A percentile compares a stretch with the other conserved stretches of the same genome.
phyloP scores from a whole-genome alignment of 1,139 yeast species.

The Hyphopichia khmerensis region DNA sequence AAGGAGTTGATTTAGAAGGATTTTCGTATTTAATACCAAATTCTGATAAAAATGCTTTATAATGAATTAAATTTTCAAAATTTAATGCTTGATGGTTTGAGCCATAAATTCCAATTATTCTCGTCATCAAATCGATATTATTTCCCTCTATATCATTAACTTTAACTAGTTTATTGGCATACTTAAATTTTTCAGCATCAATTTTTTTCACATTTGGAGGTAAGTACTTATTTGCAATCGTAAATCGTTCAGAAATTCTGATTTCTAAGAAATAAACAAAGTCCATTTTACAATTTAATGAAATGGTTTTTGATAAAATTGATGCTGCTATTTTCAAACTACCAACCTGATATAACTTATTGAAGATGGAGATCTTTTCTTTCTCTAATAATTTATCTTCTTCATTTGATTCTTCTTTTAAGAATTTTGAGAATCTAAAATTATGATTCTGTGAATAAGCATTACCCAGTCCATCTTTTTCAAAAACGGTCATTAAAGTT shows the following conservation, averaged over 20 bases:
- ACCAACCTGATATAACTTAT: slow-evolving; percentile 37
- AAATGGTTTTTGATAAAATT: slow-evolving; percentile 39
- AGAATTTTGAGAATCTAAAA: slow-evolving; percentile 38
- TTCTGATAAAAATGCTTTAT: slow-evolving; percentile 50
- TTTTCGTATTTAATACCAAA: slow-evolving; percentile 51
- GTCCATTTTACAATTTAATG: slow-evolving; percentile 38
- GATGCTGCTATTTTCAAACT: slow-evolving; percentile 45
- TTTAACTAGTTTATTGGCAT: slow-evolving; percentile 33
- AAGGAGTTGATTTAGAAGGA: slow-evolving; percentile 24
- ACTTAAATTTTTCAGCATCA: slow-evolving; percentile 43
- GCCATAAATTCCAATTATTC: slow-evolving; percentile 52
- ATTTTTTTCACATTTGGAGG: slow-evolving; percentile 39
- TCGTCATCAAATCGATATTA: slow-evolving; percentile 35
- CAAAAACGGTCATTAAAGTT: slow-evolving; percentile 45
- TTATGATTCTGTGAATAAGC: slow-evolving; percentile 51
- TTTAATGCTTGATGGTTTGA: slow-evolving; percentile 24
- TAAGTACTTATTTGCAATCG: slow-evolving; percentile 37
- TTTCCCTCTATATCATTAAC: slow-evolving; percentile 17
- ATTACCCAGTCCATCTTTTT: slow-evolving; percentile 61
- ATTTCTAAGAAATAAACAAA: slow-evolving; percentile 60
- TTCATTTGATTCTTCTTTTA: slow-evolving; percentile 14
- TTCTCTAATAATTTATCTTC: slow-evolving; percentile 16
- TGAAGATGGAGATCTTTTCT: slow-evolving; percentile 29
- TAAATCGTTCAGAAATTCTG: slow-evolving; percentile 47
- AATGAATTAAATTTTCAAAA: slow-evolving; percentile 48